Base-by-base conservation (phyloP, 345 rosid genomes). In the Eucalyptus leucophloia region DNA sequence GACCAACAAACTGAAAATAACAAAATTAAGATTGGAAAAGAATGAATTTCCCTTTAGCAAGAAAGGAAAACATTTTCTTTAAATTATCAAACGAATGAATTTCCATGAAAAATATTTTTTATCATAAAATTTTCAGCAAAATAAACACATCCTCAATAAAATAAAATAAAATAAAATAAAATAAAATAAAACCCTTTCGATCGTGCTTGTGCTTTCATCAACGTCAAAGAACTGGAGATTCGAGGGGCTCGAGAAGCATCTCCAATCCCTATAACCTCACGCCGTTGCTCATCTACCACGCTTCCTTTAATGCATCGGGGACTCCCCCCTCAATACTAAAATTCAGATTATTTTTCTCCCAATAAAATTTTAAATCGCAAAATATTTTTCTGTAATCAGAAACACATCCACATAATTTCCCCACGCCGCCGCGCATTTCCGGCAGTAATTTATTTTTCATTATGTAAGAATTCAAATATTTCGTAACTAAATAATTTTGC, bases 71-170 rank as follows among this genome's bases (percentile, higher is more conserved):
- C 13, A 34, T 5, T 9, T 69, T 9, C 21, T 37, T 40, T 19
- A 69, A 69, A 69, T 16, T 67, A 67, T 16, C 37, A 8, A 32
- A n/a, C 0, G 7, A 69, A 18, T 21, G 23, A 67, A 7, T 26
- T 58, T 58, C 65, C 3, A 9, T 16, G 3, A 32, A 67, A 32
- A 4, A 1, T 4, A 1, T 16, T 16, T n/a, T n/a, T n/a, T 65
- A 62, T 0, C 0, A n/a, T 15, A 2, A n/a, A 65, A n/a, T 14
- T 65, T n/a, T 65, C 37, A 17, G 21, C 2, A 4, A 65, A 65
- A n/a, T 0, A 7, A 65, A 65, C 0, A 17, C 11, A 15, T 16
- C 8, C 0, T 15, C 10, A 0, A 53, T 21, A 8, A 53, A 19
- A 53, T 18, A 0, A 49, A 49, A 49, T 49, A 1, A 60, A 60